Evolutionary conservation across 73 alveolate species (phyloP), one percentile per base, ranked within the genome.

Genomic region (Breviolum minutum): DNA sequence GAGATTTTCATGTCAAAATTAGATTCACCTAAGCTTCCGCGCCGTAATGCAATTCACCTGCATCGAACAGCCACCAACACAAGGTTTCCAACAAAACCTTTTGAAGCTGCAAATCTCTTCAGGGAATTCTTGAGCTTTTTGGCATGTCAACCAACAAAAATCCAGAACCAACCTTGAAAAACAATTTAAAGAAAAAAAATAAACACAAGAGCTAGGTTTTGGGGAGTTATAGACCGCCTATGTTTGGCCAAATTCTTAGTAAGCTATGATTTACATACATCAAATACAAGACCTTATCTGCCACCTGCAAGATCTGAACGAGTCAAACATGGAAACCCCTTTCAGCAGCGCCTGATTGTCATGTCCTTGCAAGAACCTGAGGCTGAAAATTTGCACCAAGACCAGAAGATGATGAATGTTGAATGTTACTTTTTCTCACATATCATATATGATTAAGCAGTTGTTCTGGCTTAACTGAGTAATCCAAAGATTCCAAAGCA

Each of bases 281-380:
- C 77, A 68, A 68, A 14, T 4, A 17, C 17, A 17, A 14, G 24
- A 68, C 17, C 77, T 6, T 14, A 22, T 68, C 77, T 68, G 4
- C 3, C 77, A 68, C 77, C 24, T 22, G 3, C 24, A 68, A 68
- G 77, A 68, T 68, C 30, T 22, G 54, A 24, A 63, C 48, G 1
- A 0, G 48, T 27, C 40, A 73, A 24, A 32, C 12, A 24, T 27
- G 32, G n/a, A 13, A 9, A 9, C 83, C 54, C 54, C 54, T 40
- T 40, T 0, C 54, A 40, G 54, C 54, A 40, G 89, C 74, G 99
- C 99, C 84, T 99, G 99, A 95, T 99, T 99, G 94, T 99, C 99
- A 97, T 99, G 99, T 66, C 99, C 99, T 81, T 74, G 99, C 86
- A 99, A 79, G 91, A 99, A 99, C 92, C 92, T 83, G 48, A 71